Conservation (phyloP, 2,329 filamentous ascomycete genomes). For the Ophiocordyceps camponoti-rufipedis region DNA sequence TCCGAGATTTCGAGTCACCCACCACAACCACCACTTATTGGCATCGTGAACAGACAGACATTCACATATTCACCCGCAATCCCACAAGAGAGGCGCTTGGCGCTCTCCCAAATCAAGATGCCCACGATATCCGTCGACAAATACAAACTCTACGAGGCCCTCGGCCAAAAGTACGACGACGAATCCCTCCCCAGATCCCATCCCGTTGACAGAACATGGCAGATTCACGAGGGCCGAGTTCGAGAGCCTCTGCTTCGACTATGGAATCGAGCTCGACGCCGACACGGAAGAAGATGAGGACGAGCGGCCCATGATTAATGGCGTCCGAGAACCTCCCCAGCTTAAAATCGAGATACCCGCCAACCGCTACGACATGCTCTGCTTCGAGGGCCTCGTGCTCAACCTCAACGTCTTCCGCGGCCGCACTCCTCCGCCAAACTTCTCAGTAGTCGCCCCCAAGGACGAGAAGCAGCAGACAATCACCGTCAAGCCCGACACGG, state of each 20-base stretch:
- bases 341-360: slow-evolving; percentile 97
- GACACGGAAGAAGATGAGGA: slow-evolving; percentile 52
- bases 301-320: slow-evolving; percentile 55
- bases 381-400: slow-evolving; percentile 89
- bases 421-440: slow-evolving; percentile 59
- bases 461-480: slow-evolving; percentile 63
- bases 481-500: slow-evolving; percentile 58
- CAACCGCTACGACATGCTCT: slow-evolving; percentile 88
- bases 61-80: not conserved
- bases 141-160: slow-evolving; percentile 80
- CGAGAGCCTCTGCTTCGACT: slow-evolving; percentile 96
- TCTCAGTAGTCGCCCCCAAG: slow-evolving; percentile 53
- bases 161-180: slow-evolving; percentile 59
- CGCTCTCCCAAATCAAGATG: slow-evolving; percentile 32
- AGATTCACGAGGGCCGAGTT: slow-evolving; percentile 89
- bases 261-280: slow-evolving; percentile 94
- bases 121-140: slow-evolving; percentile 96
- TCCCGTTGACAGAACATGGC: slow-evolving; percentile 7
- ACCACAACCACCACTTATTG: not conserved
- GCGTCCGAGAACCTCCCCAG: slow-evolving; percentile 72
- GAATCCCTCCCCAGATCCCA: slow-evolving; percentile 3
- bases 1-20: slow-evolving; percentile 2
- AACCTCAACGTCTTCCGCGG: slow-evolving; percentile 92
- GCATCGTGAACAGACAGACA: not conserved
- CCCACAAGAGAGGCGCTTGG: slow-evolving; percentile 1